Percentiles rank a stretch among this genome's conserved stretches.
phyloP scores from a whole-genome alignment of 2,329 filamentous ascomycete genomes.

The Calycina herbarum region DNA sequence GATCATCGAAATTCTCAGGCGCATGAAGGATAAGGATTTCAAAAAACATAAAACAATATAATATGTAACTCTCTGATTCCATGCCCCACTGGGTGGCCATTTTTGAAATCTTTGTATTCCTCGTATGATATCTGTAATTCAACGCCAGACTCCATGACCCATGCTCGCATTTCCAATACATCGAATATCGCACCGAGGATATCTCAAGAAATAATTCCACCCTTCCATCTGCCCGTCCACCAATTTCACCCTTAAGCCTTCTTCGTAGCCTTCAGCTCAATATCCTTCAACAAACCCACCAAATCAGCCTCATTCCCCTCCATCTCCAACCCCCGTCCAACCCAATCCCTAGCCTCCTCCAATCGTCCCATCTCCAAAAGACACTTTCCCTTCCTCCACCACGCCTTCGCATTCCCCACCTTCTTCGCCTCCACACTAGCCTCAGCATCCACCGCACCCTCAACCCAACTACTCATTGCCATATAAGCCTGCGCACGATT shows the following conservation, averaged over 20 bases:
- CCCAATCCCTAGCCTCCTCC: conserved; percentile 79
- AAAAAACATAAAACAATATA: background rate
- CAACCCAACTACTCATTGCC: conserved; percentile 77
- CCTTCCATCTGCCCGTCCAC: background rate
- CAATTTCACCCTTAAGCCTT: conserved; percentile 17
- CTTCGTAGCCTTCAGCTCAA: conserved; percentile 48
- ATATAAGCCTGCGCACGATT: conserved; percentile 92
- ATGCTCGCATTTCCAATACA: conserved; percentile 5
- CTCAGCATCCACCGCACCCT: conserved; percentile 85
- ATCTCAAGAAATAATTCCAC: background rate
- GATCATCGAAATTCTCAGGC: too few species aligned
- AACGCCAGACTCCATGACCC: conserved; percentile 14
- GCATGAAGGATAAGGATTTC: too few species aligned
- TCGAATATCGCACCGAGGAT: background rate
- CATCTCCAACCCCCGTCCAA: conserved; percentile 75
- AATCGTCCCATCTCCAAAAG: conserved; percentile 86
- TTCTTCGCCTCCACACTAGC: conserved; percentile 84
- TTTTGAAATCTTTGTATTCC: background rate
- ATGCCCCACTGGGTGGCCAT: background rate
- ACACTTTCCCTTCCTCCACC: conserved; percentile 86
- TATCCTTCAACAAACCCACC: conserved; percentile 61
- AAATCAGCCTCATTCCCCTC: conserved; percentile 71
- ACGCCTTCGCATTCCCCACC: conserved; percentile 87
- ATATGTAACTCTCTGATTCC: background rate
- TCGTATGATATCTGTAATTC: background rate